Conservation (phyloP, 1,284 basidiomycete genomes). For the Apiotrichum veenhuisii region DNA sequence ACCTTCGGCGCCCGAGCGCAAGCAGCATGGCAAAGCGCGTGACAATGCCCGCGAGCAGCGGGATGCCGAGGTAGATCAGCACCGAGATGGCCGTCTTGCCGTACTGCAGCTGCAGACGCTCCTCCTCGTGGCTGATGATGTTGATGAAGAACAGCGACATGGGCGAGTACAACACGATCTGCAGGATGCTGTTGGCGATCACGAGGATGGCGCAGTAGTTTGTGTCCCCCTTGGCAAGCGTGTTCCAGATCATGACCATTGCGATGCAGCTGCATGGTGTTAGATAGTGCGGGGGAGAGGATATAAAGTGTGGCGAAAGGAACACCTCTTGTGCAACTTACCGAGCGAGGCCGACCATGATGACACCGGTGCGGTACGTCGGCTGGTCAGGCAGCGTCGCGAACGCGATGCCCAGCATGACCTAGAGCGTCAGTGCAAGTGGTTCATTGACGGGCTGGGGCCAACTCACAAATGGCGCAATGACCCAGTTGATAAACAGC, state of each 20-base stretch:
- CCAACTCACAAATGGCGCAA: slow-evolving; percentile 59
- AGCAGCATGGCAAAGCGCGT: slow-evolving; percentile 62
- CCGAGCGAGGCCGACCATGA: slow-evolving; percentile 60
- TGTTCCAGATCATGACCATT: slow-evolving; percentile 83
- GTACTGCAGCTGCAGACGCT: slow-evolving; percentile 62
- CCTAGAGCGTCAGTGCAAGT: slow-evolving; percentile 7
- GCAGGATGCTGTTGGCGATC: slow-evolving; percentile 59
- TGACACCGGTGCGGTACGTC: slow-evolving; percentile 54
- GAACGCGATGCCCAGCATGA: slow-evolving; percentile 82
- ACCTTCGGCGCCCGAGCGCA: slow-evolving; percentile 54
- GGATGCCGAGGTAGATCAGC: slow-evolving; percentile 67
- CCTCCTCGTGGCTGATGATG: slow-evolving; percentile 56
- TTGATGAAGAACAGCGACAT: slow-evolving; percentile 73
- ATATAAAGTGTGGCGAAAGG: no score
- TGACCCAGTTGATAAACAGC: slow-evolving; percentile 73
- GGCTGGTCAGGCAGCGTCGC: slow-evolving; percentile 75
- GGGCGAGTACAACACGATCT: slow-evolving; percentile 75
- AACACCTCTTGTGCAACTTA: no score
- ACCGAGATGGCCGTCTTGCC: slow-evolving; percentile 69
- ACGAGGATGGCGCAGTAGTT: slow-evolving; percentile 71
- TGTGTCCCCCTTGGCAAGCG: slow-evolving; percentile 67
- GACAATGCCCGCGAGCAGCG: slow-evolving; percentile 62
- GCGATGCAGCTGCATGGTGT: no score
- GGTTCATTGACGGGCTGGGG: not conserved
- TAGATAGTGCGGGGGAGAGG: no score